Base-by-base conservation (phyloP, 371 early-diverging fungal genomes). In the Haplosporangium sp. region DNA sequence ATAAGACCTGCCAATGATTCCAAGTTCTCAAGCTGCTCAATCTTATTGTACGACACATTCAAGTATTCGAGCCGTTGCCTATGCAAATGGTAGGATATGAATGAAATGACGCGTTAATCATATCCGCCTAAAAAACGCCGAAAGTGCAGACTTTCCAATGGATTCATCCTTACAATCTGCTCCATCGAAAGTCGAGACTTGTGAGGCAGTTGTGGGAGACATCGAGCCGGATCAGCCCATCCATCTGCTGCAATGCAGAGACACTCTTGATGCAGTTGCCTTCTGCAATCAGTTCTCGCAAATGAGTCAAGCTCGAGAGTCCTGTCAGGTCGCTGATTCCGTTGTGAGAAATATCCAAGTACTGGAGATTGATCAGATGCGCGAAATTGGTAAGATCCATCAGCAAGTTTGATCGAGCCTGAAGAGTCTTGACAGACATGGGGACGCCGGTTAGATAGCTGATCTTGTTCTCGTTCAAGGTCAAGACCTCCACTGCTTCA, bases 21-120 rank as follows among this genome's bases (percentile, higher is more conserved):
- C 5, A 86, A 67, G 3, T 82, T 73, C 11, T 86, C 85, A 9
- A 88, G 59, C 42, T 81, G 66, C 58, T 85, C 81, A 18, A 89
- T 84, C 38, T 83, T 81, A 64, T 89, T 89, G 59, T 81, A 74
- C 1, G 89, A 84, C 4, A 86, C 69, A 66, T 89, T 86, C 58
- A 89, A 62, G 9, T 65, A 82, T 64, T 89, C 89, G 20, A 89
- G 67, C 14, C 77, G 80, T 64, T 83, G 64, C 59, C 83, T 85
- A 59, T 9, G 29, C 29, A 29, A 29, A 29, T 29, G 29, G 29
- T 29, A 29, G 29, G 29, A 29, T 29, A 29, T 29, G 16, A 62
- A 60, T 18, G 21, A 62, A 16, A 36, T 52, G 23, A 58, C 43
- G 23, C 37, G 23, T 52, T 21, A 13, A n/a, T 51, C 45, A 47